Conservation (phyloP, 306 rosid species). For the Carpinus fangiana region DNA sequence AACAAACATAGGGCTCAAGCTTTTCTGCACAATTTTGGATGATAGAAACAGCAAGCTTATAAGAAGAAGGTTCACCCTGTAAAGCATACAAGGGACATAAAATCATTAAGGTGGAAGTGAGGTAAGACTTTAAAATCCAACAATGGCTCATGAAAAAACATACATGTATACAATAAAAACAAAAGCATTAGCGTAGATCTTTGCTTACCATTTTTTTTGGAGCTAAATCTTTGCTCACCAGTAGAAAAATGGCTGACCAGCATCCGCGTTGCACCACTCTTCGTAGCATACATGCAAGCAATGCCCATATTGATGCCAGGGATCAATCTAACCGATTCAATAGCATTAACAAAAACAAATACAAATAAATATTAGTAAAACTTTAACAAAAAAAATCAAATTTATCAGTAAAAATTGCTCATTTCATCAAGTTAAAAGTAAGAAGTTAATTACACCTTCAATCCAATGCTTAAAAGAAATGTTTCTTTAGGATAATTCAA, state of each 20-base stretch:
- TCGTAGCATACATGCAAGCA: slow-evolving; percentile 74
- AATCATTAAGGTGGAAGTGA: no score
- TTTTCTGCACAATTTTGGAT: no score
- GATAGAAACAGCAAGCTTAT: no score
- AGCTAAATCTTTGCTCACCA: slow-evolving; percentile 49
- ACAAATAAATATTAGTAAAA: slow-evolving; percentile 11
- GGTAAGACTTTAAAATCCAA: no score
- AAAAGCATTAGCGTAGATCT: no score
- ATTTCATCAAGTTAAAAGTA: neutral
- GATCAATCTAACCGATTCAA: slow-evolving; percentile 67
- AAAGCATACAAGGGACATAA: no score
- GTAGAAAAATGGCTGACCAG: slow-evolving; percentile 91
- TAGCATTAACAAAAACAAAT: neutral
- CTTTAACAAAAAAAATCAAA: neutral
- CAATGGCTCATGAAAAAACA: no score
- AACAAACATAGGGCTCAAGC: no score
- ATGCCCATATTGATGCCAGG: slow-evolving; percentile 95
- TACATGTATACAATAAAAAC: no score
- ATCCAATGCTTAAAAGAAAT: slow-evolving; percentile 98
- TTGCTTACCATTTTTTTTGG: neutral
- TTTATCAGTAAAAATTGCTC: neutral
- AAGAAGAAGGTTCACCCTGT: no score
- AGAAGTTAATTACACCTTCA: slow-evolving; percentile 67
- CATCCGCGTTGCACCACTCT: slow-evolving; percentile 72
- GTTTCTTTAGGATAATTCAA: no score